phyloP scores from a whole-genome alignment of 371 early-diverging fungal genomes.

The Apophysomyces ossiformis region DNA sequence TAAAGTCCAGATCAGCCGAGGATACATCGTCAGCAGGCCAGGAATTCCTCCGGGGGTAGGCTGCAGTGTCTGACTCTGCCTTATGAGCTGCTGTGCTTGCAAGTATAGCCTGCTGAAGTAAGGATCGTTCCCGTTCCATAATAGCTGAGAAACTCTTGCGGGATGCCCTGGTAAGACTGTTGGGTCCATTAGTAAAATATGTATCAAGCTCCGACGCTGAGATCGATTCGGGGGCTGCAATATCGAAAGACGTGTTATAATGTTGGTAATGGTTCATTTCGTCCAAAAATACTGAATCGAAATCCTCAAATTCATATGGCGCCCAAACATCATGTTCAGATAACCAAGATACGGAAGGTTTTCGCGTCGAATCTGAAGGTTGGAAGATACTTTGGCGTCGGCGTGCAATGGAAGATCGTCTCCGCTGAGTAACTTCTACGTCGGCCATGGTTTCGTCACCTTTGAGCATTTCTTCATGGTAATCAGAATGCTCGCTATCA shows the following conservation, averaged over 20 bases:
- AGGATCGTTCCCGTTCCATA: constrained; percentile 22
- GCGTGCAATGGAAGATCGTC: neutral
- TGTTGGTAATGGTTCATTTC: constrained; percentile 30
- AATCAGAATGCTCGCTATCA: constrained; percentile 58
- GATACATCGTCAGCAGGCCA: neutral
- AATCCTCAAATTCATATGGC: constrained; percentile 39
- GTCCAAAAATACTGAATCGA: constrained; percentile 1
- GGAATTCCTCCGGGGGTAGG: neutral
- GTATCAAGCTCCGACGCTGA: constrained; percentile 52
- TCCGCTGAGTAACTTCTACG: constrained; percentile 17
- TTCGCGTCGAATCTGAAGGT: neutral
- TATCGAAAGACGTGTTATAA: constrained; percentile 39
- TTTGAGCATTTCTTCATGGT: constrained; percentile 63
- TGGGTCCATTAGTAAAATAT: constrained; percentile 38
- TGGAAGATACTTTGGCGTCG: neutral
- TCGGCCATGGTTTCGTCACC: constrained; percentile 53
- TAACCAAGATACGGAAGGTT: neutral
- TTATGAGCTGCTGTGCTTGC: constrained; percentile 16
- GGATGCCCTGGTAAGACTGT: constrained; percentile 10
- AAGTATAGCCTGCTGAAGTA: constrained; percentile 42
- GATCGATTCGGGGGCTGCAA: constrained; percentile 53
- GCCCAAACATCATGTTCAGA: constrained; percentile 50
- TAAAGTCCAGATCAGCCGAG: neutral
- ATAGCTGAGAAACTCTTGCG: constrained; percentile 27
- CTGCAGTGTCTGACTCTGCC: neutral